Evolutionary conservation across 768 basidiomycete species (phyloP).

Genomic region (Psilocybe subaeruginosa): DNA sequence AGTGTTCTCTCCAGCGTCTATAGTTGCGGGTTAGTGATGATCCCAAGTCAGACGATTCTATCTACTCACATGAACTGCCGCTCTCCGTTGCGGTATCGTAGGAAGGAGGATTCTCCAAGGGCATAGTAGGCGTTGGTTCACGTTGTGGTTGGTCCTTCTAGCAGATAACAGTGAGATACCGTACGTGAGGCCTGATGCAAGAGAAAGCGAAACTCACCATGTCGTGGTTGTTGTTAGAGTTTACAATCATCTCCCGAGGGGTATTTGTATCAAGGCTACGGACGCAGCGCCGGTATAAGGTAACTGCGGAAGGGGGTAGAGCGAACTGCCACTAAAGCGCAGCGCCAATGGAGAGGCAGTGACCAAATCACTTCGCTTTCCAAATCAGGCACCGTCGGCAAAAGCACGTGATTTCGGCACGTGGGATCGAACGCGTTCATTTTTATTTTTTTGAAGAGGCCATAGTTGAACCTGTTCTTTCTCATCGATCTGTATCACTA

Average conservation of each 20-base stretch:
- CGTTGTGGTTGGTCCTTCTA: conserved; percentile 17
- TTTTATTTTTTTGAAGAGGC: conserved; percentile 8
- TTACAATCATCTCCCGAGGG: conserved; percentile 27
- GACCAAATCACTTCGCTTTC: conserved; percentile 3
- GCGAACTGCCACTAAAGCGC: not conserved
- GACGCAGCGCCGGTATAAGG: not conserved
- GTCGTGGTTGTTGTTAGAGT: conserved; percentile 18
- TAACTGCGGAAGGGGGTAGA: conserved; percentile 8
- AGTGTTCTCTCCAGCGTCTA: conserved; percentile 4
- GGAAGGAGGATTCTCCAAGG: conserved; percentile 49
- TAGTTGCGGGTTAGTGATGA: not conserved
- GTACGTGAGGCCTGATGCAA: not conserved
- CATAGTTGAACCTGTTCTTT: conserved; percentile 3
- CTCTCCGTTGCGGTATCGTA: conserved; percentile 43
- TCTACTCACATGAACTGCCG: conserved; percentile 29
- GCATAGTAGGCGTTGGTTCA: not conserved
- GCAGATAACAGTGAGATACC: not conserved
- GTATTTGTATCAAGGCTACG: conserved; percentile 8
- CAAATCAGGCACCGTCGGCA: conserved; percentile 1
- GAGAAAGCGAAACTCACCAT: conserved; percentile 22
- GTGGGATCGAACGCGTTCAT: conserved; percentile 18
- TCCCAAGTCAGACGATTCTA: not conserved
- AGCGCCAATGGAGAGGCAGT: conserved; percentile 8
- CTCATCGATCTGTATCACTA: conserved; percentile 17
- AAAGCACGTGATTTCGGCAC: conserved; percentile 15